These are phyloP conservation scores for Trichoderma koningii DNA, from an alignment of 2,329 filamentous ascomycete genomes.

Conservation along the genomic window DNA sequence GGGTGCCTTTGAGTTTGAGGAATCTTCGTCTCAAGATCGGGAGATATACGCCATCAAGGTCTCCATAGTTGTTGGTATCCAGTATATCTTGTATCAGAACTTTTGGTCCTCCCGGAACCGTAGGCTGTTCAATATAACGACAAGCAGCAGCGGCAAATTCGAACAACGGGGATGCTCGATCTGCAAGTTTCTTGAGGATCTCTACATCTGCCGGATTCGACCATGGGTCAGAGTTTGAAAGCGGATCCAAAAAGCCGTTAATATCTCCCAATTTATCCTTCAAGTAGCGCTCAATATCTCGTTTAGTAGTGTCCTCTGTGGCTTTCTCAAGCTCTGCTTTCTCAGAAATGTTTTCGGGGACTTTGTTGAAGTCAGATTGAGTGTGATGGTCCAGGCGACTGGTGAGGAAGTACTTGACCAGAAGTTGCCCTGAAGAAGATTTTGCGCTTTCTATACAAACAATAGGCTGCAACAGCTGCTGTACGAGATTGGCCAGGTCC, in stretches of 20 bases:
- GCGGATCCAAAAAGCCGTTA: not conserved
- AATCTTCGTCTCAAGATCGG: conserved; percentile 30
- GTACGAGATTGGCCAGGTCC: conserved; percentile 38
- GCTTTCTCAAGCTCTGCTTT: not conserved
- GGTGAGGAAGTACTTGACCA: conserved; percentile 43
- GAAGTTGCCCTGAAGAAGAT: not conserved
- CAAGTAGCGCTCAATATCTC: conserved; percentile 37
- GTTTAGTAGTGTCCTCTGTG: not conserved
- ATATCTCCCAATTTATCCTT: conserved; percentile 1
- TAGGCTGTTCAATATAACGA: conserved; percentile 32
- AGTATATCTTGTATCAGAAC: conserved; percentile 33
- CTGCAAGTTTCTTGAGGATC: not conserved
- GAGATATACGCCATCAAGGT: conserved; percentile 30
- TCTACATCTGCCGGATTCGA: not conserved
- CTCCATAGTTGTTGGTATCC: conserved; percentile 6
- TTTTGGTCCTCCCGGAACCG: conserved; percentile 15
- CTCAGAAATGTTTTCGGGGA: not conserved
- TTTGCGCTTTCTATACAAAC: not conserved
- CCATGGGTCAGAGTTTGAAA: not conserved
- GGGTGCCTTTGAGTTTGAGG: not conserved
- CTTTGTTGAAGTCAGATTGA: conserved; percentile 37
- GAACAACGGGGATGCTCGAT: conserved; percentile 30
- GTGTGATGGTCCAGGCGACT: conserved; percentile 43
- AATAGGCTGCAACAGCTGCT: conserved; percentile 5
- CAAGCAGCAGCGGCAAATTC: conserved; percentile 31